Evolutionary conservation across 2,329 filamentous ascomycete species (phyloP), one percentile per base, ranked within the genome.

Genomic region (Pseudogymnoascus sp.): DNA sequence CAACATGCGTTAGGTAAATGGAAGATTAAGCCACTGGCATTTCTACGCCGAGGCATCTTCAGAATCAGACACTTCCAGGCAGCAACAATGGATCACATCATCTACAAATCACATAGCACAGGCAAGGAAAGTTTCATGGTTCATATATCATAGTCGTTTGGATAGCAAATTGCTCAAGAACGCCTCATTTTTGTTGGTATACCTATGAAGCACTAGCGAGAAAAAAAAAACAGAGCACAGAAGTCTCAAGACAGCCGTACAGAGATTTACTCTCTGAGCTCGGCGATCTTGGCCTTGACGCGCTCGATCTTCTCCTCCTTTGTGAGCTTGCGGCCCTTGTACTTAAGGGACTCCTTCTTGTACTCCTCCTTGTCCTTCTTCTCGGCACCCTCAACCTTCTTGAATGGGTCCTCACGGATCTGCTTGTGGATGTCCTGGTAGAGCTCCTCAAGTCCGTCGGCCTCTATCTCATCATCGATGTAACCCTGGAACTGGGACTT

Each of bases 351-450:
- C 86, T 96, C 92, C 70, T 84, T 84, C 89, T 96, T 96, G 90
- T 90, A 95, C 83, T 97, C 86, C 68, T 93, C 93, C 89, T 97
- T 97, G 83, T 80, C 83, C 91, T 97, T 97, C 88, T 96, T 92
- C 80, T 89, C 80, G 62, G 84, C 86, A 67, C 76, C 77, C 72
- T 86, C 88, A 71, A 81, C 84, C 88, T 96, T 96, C 89, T 96
- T 96, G 85, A 89, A 96, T 75, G 94, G 94, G 79, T 99, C 91
- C 83, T 92, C 93, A 70, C 94, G 92, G 85, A 99, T 99, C 76
- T 89, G 88, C 79, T 90, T 88, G 87, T 99, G 94, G 68, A 92
- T 94, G 77, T 97, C 91, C 66, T 84, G 78, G 86, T 97, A 99
- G 71, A 97, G 79, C 75, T 99, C 94, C 90, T 99, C 94, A 65